Conservation (phyloP, 352 stramenopile genomes). For the Phytophthora cactorum region DNA sequence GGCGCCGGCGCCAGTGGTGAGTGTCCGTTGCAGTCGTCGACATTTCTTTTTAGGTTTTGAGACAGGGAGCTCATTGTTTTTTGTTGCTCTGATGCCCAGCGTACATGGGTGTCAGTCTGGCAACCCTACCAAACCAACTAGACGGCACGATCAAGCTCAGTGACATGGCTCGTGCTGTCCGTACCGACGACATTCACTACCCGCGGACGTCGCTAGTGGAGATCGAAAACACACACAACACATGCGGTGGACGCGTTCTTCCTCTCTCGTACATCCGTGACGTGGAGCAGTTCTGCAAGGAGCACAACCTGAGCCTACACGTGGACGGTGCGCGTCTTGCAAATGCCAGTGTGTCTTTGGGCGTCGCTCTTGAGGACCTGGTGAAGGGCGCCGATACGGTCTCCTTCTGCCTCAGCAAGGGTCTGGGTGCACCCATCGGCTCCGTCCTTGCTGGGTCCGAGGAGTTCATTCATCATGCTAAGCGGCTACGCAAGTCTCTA, state of each 20-base stretch:
- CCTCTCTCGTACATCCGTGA: conserved; percentile 80
- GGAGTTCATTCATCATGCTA: conserved; percentile 90
- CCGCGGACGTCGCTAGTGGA: conserved; percentile 89
- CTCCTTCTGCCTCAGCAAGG: conserved; percentile 96
- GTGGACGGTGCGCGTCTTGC: conserved; percentile 96
- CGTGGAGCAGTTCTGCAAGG: conserved; percentile 72
- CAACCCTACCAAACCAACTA: conserved; percentile 75
- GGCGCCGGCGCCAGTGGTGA: conserved; percentile 85
- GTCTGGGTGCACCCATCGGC: conserved; percentile 92
- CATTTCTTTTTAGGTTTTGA: background rate
- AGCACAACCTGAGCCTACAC: conserved; percentile 91
- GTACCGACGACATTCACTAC: conserved; percentile 78
- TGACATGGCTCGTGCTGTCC: conserved; percentile 75
- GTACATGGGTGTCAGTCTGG: conserved; percentile 90
- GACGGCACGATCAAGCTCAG: conserved; percentile 87
- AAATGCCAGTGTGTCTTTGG: conserved; percentile 91
- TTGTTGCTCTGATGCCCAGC: conserved; percentile 32
- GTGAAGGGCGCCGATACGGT: conserved; percentile 90
- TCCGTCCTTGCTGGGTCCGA: conserved; percentile 91
- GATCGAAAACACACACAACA: conserved; percentile 99
- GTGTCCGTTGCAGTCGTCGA: conserved; percentile 7
- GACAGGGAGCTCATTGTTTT: background rate
- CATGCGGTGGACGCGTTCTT: conserved; percentile 92
- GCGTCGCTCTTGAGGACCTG: conserved; percentile 73
- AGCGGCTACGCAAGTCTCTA: conserved; percentile 95